Evolutionary conservation across 2,329 filamentous ascomycete genomes (phyloP), one percentile per base, ranked within the genome.

Genomic region (Aspergillus tanneri): DNA sequence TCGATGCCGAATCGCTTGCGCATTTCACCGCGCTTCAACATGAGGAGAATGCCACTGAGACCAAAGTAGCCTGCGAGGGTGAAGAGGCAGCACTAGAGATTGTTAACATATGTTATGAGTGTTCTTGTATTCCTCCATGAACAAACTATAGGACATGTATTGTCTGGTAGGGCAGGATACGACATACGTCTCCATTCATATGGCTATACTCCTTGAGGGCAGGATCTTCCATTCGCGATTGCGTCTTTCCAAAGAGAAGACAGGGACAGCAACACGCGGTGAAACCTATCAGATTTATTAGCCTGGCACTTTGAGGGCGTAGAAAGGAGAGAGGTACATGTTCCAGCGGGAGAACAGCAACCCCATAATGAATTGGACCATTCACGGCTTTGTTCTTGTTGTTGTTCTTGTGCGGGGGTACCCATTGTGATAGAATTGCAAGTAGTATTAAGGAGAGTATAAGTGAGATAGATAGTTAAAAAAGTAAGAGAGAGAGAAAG

Each of bases 21-120:
- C 55, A 83, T 76, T 57, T 80, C 74, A 47, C 61, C 61, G 40
- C 81, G 78, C 65, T 81, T 79, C 53, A 79, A 66, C 70, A 78
- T 77, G 53, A 75, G 69, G 56, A 77, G 66, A 46, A 76, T 71
- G 55, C 66, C 65, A 23, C 57, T 54, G 12, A 69, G 56, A 5
- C 66, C 66, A 39, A 60, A 60, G 38, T 60, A 61, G 35, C 55
- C 48, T 24, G 69, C 48, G 27, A 57, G 56, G 42, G 56, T 57
- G 60, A 60, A 72, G 22, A 64, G 59, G 49, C 62, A 64, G 57
- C 70, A 72, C 67, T n/a, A n/a, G n/a, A n/a, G n/a, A n/a, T n/a
- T 69, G 36, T 38, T 11, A 16, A 21, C 5, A n/a, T n/a, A n/a
- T 25, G n/a, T 18, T 7, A 11, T 18, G 32, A 9, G 22, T 24